Conservation (phyloP, 345 rosid genomes). For the Linum usitatissimum region DNA sequence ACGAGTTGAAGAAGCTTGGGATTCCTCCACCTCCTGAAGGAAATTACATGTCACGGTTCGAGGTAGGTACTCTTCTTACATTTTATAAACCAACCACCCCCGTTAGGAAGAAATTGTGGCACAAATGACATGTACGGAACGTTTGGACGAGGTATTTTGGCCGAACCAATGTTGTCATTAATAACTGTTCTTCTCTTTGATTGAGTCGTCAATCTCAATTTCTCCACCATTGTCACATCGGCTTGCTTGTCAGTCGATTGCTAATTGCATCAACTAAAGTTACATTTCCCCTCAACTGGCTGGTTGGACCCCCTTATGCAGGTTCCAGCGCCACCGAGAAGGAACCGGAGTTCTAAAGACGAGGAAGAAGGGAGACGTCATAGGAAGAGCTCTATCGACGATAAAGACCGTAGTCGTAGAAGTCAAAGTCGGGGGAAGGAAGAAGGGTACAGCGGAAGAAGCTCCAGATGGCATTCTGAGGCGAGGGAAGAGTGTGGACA, state of each 20-base stretch:
- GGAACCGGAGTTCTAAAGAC: slow-evolving; percentile 31
- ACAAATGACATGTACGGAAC: too few relatives aligned
- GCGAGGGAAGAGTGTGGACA: slow-evolving; percentile 28
- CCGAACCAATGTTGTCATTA: too few relatives aligned
- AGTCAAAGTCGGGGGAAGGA: slow-evolving; percentile 14
- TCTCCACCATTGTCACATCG: too few relatives aligned
- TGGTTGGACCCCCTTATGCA: slow-evolving; percentile 17
- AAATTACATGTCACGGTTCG: slow-evolving; percentile 61
- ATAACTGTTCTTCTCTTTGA: too few relatives aligned
- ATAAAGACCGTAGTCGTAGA: slow-evolving; percentile 4
- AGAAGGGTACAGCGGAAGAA: slow-evolving; percentile 20
- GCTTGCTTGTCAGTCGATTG: neutral
- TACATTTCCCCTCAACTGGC: neutral
- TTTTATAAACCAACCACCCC: too few relatives aligned
- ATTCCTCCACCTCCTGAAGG: slow-evolving; percentile 94
- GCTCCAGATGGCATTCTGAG: slow-evolving; percentile 13
- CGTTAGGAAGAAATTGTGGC: too few relatives aligned
- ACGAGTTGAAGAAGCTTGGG: slow-evolving; percentile 74
- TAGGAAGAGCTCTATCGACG: slow-evolving; percentile 8
- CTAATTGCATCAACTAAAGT: neutral
- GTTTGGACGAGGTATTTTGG: too few relatives aligned
- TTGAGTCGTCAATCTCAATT: too few relatives aligned
- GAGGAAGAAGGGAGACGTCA: slow-evolving; percentile 16
- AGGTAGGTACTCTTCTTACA: slow-evolving; percentile 49
- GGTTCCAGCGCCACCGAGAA: slow-evolving; percentile 88